Evolutionary conservation across 345 rosid species (phyloP).

Genomic region (Durio zibethinus): DNA sequence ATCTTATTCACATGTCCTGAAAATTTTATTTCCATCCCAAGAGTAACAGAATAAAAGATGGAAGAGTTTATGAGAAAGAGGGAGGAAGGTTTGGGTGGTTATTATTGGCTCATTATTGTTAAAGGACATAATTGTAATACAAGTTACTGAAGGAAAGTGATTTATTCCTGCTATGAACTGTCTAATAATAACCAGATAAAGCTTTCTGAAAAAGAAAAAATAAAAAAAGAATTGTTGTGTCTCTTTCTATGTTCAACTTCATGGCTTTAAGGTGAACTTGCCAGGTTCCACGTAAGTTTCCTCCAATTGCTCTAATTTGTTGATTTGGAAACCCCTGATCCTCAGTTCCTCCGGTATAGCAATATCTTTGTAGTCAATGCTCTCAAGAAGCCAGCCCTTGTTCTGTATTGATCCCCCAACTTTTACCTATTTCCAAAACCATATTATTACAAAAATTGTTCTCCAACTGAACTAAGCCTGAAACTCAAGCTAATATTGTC

Average conservation of each 20-base stretch:
- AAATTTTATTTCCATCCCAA: background rate
- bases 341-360: slow-evolving; percentile 71
- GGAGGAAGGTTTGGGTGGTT: background rate
- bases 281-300: slow-evolving; percentile 53
- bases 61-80: background rate
- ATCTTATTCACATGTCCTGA: background rate
- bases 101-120: background rate
- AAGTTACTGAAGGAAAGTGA: background rate
- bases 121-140: background rate
- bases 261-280: slow-evolving; percentile 36
- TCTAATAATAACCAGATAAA: background rate
- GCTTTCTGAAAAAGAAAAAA: background rate
- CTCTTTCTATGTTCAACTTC: slow-evolving; percentile 22
- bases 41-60: background rate
- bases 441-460: background rate
- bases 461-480: background rate
- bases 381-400: slow-evolving; percentile 78
- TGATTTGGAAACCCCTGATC: slow-evolving; percentile 73
- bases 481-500: background rate
- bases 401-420: slow-evolving; percentile 64
- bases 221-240: slow-evolving; percentile 9
- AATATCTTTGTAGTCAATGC: slow-evolving; percentile 64
- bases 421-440: slow-evolving; percentile 45
- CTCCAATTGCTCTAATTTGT: slow-evolving; percentile 66
- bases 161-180: background rate